Evolutionary conservation across 2,329 filamentous ascomycete species (phyloP), one percentile per base, ranked within the genome.

Genomic region (Podosphaera xanthii): DNA sequence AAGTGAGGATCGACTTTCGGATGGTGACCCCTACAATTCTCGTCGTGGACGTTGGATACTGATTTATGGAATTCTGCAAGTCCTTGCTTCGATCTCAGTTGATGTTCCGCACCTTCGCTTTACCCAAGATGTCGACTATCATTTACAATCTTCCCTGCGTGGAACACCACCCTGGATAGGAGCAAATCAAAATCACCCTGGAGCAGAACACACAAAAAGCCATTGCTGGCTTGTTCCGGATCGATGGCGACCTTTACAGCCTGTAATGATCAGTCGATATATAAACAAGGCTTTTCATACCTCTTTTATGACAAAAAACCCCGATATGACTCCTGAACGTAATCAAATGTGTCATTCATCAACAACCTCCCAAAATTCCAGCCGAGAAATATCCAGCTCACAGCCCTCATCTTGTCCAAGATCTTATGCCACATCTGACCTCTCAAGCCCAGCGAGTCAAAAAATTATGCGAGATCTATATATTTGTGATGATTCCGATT

Each of bases 11-110:
- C 71, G 69, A 3, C 67, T 76, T 1, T 72, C 72, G 33, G 73
- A 76, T 48, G 68, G 78, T 7, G 76, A 81, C 62, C 78, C 78
- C 0, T 75, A 73, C 57, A 73, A 72, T 22, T 79, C 78, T 2
- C 76, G 80, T 1, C 74, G 76, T 9, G 79, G 77, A 8, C 76
- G 80, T 31, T 83, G 80, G 80, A 71, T 81, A 3, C 70, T 83
- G 2, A 73, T 83, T 31, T 83, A 83, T 64, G 77, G 76, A 2
- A 70, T 82, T 9, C 69, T 83, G 14, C 80, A 83, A 67, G 77
- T 76, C 0, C 73, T 83, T 1, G 79, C 79, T 1, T 76, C 76
- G 33, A 72, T 83, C 5, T 76, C 77, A 0, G 78, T 81, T 1
- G 80, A 83, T 60, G 73, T 75, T 0, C 77, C 76, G 9, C 72